A percentile compares a stretch with the other conserved stretches of the same genome.
phyloP scores from a whole-genome alignment of 2,329 filamentous ascomycete genomes.

The Coniochaeta prunicola region DNA sequence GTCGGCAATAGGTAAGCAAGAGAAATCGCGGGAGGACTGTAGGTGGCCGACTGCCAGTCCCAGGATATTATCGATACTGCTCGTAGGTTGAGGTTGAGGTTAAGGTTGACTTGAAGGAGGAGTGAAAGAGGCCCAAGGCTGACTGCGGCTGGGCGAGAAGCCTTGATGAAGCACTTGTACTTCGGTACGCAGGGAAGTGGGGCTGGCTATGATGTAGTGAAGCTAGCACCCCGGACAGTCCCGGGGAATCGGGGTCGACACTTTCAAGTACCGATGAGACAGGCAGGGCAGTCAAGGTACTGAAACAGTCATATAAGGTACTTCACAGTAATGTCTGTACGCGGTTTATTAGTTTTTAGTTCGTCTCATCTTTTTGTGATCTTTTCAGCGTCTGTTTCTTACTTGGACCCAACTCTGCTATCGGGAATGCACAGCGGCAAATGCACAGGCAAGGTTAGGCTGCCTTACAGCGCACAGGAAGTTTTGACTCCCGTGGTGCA shows the following conservation, averaged over 20 bases:
- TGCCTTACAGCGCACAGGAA: too few relatives aligned
- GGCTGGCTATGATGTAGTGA: neutral
- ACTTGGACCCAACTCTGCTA: too few relatives aligned
- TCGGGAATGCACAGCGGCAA: too few relatives aligned
- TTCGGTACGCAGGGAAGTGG: neutral
- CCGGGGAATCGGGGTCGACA: neutral
- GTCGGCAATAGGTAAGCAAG: neutral
- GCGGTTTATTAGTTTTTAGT: too few relatives aligned
- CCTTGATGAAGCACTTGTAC: neutral
- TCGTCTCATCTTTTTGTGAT: too few relatives aligned
- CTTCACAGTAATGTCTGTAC: too few relatives aligned
- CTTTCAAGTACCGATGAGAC: neutral
- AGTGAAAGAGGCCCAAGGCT: neutral
- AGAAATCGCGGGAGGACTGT: neutral
- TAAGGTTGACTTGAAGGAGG: neutral
- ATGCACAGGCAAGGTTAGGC: too few relatives aligned
- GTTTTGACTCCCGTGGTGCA: too few relatives aligned
- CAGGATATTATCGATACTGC: too few relatives aligned
- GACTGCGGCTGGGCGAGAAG: neutral
- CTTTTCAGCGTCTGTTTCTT: too few relatives aligned
- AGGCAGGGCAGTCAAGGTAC: too few relatives aligned
- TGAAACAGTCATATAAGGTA: too few relatives aligned
- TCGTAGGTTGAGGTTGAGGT: neutral
- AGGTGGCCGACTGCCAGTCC: neutral
- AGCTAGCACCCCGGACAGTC: neutral